Evolutionary conservation across 2,329 filamentous ascomycete genomes (phyloP).

Genomic region (Incumbomyces lentus): DNA sequence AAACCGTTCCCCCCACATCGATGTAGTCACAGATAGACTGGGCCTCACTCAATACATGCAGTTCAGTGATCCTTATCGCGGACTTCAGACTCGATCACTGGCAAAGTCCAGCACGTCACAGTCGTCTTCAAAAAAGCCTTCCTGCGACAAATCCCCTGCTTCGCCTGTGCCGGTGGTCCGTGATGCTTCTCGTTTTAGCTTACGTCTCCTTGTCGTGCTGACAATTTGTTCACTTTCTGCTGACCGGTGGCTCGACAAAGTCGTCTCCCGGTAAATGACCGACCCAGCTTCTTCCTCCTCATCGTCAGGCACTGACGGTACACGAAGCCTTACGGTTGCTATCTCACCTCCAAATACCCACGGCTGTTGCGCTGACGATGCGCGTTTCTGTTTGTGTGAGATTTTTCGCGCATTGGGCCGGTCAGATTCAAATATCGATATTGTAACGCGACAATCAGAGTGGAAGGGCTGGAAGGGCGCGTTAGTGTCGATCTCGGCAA

Average conservation of each 20-base stretch:
- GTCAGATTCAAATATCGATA: conserved; percentile 52
- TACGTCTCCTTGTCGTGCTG: conserved; percentile 65
- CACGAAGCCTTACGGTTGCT: conserved; percentile 36
- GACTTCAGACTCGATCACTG: conserved; percentile 42
- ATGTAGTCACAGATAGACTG: too few relatives aligned
- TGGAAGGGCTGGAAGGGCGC: conserved; percentile 94
- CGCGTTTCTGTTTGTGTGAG: conserved; percentile 8
- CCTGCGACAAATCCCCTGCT: conserved; percentile 46
- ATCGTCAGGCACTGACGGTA: conserved; percentile 38
- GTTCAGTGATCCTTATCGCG: background rate
- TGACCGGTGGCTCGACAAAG: conserved; percentile 3
- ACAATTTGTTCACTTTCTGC: conserved; percentile 56
- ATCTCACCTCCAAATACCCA: conserved; percentile 48
- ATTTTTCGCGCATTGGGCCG: conserved; percentile 23
- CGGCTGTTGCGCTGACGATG: conserved; percentile 19
- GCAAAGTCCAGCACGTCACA: conserved; percentile 87
- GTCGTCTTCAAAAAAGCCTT: conserved; percentile 83
- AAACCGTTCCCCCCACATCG: too few relatives aligned
- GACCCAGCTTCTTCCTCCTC: conserved; percentile 24
- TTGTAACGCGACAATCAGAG: conserved; percentile 71
- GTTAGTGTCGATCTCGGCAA: conserved; percentile 92
- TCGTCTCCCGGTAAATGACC: conserved; percentile 16
- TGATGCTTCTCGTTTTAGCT: conserved; percentile 45
- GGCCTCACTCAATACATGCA: too few relatives aligned
- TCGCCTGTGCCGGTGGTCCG: conserved; percentile 65